Evolutionary conservation across 2,329 filamentous ascomycete genomes (phyloP), one percentile per base, ranked within the genome.

Genomic region (Cladophialophora immunda): DNA sequence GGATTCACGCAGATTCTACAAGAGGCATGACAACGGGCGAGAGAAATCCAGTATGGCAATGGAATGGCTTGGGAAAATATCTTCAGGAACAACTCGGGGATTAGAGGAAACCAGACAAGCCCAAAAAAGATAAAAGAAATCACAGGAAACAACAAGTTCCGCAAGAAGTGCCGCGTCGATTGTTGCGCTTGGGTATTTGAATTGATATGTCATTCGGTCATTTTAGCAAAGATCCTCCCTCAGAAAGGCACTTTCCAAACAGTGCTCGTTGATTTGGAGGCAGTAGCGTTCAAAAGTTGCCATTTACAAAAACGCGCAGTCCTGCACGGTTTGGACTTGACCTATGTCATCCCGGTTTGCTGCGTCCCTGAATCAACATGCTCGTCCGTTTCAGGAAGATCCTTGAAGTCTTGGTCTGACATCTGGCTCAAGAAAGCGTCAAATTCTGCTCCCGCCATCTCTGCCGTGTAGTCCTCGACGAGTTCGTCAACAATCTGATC

Each of bases 391-490:
- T n/a, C 25, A 30, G 27, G 52, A n/a, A 3, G 4, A 30, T 30
- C 30, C 27, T 8, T n/a, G 17, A 55, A 9, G 2, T 34, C 15
- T 2, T 13, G n/a, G 4, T 13, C 52, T 27, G 13, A 11, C 15
- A 55, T 30, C 30, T 55, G 27, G 17, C 30, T 30, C 27, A 55
- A 22, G 52, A 55, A 32, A 9, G 17, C 19, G 27, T 55, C 52
- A 27, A 55, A 55, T 3, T 55, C 52, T 34, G 52, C 52, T 15
- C 52, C 52, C 2, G 52, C 45, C 45, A 50, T 50, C 15, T 50
- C 45, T 25, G 22, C 45, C 45, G 45, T 50, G 45, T 50, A 50
- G 19, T 25, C 45, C 3, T 15, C 19, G 19, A 13, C 25, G 22
- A 50, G 3, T 8, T 19, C 45, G 13, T 25, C 45, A 4, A 25